Conservation (phyloP, 169 alveolate species). For the Plasmodium berghei region DNA sequence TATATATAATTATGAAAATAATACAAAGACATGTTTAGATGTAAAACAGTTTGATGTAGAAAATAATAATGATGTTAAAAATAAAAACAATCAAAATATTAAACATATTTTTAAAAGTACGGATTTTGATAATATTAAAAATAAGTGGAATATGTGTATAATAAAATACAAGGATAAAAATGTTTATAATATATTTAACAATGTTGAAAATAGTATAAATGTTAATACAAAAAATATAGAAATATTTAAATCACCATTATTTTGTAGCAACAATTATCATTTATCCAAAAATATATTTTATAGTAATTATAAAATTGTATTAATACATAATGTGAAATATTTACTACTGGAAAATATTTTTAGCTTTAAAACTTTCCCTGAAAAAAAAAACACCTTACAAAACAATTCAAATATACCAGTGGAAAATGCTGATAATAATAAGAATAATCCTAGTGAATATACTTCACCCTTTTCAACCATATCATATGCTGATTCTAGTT, state of each 20-base stretch:
- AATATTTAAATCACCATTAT: slow-evolving; percentile 31
- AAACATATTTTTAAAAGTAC: too few species aligned
- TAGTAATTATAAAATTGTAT: slow-evolving; percentile 31
- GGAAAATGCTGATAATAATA: neutral
- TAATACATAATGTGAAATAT: slow-evolving; percentile 21
- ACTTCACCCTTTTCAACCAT: neutral
- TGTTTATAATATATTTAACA: neutral
- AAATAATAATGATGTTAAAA: neutral
- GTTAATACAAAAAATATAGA: slow-evolving; percentile 9
- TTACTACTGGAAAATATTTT: slow-evolving; percentile 29
- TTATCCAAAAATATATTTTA: slow-evolving; percentile 31
- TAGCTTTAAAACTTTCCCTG: slow-evolving; percentile 1
- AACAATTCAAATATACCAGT: neutral
- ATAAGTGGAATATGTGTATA: slow-evolving; percentile 11
- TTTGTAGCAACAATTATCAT: slow-evolving; percentile 2
- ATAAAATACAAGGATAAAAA: slow-evolving; percentile 5
- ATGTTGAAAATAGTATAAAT: slow-evolving; percentile 9
- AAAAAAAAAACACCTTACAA: neutral
- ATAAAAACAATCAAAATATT: neutral
- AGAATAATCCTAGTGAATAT: neutral
- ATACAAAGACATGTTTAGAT: too few species aligned
- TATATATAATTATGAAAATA: neutral
- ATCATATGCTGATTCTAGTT: neutral
- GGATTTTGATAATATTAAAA: neutral
- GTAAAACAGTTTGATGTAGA: neutral